Conservation (phyloP, 2,329 filamentous ascomycete species). For the Colletotrichum sp. region DNA sequence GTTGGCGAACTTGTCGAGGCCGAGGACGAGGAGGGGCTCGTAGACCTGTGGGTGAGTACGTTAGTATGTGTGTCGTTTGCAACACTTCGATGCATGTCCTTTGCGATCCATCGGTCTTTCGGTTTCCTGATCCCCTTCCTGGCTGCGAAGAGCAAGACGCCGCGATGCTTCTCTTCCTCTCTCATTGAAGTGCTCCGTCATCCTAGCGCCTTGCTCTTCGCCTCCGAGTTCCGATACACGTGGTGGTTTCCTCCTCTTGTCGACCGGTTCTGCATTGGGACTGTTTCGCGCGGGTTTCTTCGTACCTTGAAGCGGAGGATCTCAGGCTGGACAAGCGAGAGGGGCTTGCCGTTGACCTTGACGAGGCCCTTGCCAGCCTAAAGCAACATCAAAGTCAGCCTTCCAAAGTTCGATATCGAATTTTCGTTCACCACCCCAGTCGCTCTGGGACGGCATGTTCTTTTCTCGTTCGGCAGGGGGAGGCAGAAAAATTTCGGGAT, state of each 20-base stretch:
- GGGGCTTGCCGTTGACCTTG: slow-evolving; percentile 98
- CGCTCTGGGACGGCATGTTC: background rate
- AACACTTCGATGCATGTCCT: background rate
- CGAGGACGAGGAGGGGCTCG: slow-evolving; percentile 96
- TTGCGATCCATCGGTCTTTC: background rate
- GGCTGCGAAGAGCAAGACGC: background rate
- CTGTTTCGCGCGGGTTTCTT: slow-evolving; percentile 19
- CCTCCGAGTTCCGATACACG: background rate
- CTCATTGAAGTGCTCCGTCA: background rate
- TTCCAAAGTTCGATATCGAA: slow-evolving; percentile 14
- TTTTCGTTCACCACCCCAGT: background rate
- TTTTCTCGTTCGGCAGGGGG: background rate
- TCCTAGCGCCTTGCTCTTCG: background rate
- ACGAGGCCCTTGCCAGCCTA: slow-evolving; percentile 73
- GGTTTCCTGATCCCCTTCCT: background rate
- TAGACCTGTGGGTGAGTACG: slow-evolving; percentile 72
- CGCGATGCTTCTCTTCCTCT: background rate
- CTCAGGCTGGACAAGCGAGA: slow-evolving; percentile 93
- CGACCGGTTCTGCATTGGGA: background rate
- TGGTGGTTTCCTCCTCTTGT: background rate
- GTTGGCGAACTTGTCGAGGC: slow-evolving; percentile 94
- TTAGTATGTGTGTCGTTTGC: background rate
- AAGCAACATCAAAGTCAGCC: slow-evolving; percentile 32
- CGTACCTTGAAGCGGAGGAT: slow-evolving; percentile 95
- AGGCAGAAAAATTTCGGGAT: background rate